phyloP scores from a whole-genome alignment of 164 flowering plant species.

The Aristolochia fimbriata region DNA sequence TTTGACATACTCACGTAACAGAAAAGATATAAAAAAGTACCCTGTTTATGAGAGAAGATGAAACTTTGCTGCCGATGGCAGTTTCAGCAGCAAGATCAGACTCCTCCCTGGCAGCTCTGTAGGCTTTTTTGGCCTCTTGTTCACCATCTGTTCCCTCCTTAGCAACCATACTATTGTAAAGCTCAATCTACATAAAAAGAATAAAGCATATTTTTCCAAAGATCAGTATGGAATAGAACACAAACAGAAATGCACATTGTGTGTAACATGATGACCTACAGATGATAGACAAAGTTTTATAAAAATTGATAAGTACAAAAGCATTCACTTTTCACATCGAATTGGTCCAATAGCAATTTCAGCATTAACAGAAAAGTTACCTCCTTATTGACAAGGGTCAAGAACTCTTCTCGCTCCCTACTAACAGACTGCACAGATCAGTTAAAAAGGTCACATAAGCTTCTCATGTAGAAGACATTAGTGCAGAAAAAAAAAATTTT shows the following conservation, averaged over 20 bases:
- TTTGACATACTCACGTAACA: too few relatives aligned
- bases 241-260: too few relatives aligned
- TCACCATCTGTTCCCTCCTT: slow-evolving; percentile 73
- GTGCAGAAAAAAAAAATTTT: neutral
- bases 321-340: neutral
- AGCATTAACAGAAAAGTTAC: slow-evolving; percentile 18
- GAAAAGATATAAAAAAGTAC: slow-evolving; percentile 29
- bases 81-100: slow-evolving; percentile 43
- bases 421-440: slow-evolving; percentile 72
- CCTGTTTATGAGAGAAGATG: slow-evolving; percentile 74
- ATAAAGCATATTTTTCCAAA: neutral
- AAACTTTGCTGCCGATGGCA: slow-evolving; percentile 45
- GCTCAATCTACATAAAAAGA: slow-evolving; percentile 50
- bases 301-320: neutral
- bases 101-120: slow-evolving; percentile 78
- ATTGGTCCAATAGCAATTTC: neutral
- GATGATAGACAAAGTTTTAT: too few relatives aligned
- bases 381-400: slow-evolving; percentile 88
- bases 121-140: slow-evolving; percentile 67
- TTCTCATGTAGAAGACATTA: neutral
- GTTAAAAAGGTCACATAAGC: slow-evolving; percentile 6
- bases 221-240: too few relatives aligned
- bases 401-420: slow-evolving; percentile 91
- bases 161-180: slow-evolving; percentile 76
- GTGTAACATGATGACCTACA: too few relatives aligned